Evolutionary conservation across 495 filamentous ascomycete species (phyloP).

Genomic region (Penicillium paradoxum): DNA sequence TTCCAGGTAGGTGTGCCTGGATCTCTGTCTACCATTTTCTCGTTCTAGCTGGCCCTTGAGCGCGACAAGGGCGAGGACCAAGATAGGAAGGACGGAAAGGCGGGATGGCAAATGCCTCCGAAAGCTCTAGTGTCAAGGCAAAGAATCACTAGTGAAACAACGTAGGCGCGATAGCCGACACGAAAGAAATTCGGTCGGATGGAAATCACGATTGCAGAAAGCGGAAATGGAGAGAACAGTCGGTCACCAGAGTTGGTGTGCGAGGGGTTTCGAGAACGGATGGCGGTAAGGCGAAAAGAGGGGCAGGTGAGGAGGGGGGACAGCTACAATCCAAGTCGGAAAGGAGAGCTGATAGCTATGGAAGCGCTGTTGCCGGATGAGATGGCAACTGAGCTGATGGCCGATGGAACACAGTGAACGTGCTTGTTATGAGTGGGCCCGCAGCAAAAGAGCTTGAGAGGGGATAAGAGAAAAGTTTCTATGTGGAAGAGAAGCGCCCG

Average conservation of each 20-base stretch:
- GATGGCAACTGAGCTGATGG: constrained; percentile 6
- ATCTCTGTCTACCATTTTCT: constrained; percentile 93
- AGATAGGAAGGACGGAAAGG: constrained; percentile 12
- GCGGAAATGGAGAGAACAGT: constrained; percentile 6
- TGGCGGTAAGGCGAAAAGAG: constrained; percentile 16
- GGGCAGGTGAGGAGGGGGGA: constrained; percentile 6
- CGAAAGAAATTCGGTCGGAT: constrained; percentile 17
- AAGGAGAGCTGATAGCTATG: background rate
- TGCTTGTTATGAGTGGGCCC: constrained; percentile 25
- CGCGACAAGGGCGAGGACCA: constrained; percentile 11
- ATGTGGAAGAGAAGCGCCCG: background rate
- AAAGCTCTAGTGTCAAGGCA: constrained; percentile 19
- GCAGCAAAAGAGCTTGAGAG: constrained; percentile 21
- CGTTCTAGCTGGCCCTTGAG: constrained; percentile 43
- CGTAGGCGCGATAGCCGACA: constrained; percentile 5
- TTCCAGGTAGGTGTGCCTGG: constrained; percentile 95
- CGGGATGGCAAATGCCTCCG: constrained; percentile 9
- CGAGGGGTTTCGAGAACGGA: constrained; percentile 20
- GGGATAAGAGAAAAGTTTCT: constrained; percentile 10
- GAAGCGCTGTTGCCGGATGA: constrained; percentile 4
- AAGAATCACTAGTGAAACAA: constrained; percentile 5
- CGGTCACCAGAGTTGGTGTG: constrained; percentile 12
- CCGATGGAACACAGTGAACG: constrained; percentile 2
- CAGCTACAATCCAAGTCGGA: background rate
- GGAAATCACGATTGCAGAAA: constrained; percentile 3